Percentiles rank a stretch among this genome's conserved stretches.
phyloP scores from a whole-genome alignment of 140 eudicot species.

The Stevia rebaudiana region DNA sequence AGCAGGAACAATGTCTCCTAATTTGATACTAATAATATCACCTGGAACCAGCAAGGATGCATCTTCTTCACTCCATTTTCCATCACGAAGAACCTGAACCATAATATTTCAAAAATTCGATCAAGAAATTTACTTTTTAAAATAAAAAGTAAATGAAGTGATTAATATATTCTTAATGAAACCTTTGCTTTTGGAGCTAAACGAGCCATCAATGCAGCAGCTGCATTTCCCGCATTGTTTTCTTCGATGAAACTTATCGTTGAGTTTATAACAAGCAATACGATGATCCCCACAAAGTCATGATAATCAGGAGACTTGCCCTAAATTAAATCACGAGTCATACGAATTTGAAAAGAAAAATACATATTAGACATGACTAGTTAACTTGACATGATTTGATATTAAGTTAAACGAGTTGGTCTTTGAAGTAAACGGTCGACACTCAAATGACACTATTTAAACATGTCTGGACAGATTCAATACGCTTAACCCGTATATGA shows the following conservation, averaged over 20 bases:
- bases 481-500: neutral
- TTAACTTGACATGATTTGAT: neutral
- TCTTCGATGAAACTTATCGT: conserved; percentile 92
- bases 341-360: neutral
- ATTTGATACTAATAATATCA: conserved; percentile 81
- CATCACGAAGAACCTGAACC: conserved; percentile 63
- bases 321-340: conserved; percentile 30
- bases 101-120: neutral
- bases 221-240: conserved; percentile 95
- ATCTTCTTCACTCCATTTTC: conserved; percentile 88
- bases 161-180: neutral
- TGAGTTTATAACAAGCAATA: conserved; percentile 68
- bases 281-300: conserved; percentile 70
- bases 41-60: conserved; percentile 83
- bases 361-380: neutral
- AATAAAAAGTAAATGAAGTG: neutral
- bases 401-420: too few species aligned
- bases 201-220: conserved; percentile 98
- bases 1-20: conserved; percentile 87
- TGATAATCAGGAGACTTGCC: conserved; percentile 58
- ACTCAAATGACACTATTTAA: neutral
- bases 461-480: neutral
- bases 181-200: conserved; percentile 98
- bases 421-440: too few species aligned
- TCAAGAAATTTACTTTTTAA: neutral